Conservation (phyloP, 352 stramenopile genomes). For the Phytopythium vexans region DNA sequence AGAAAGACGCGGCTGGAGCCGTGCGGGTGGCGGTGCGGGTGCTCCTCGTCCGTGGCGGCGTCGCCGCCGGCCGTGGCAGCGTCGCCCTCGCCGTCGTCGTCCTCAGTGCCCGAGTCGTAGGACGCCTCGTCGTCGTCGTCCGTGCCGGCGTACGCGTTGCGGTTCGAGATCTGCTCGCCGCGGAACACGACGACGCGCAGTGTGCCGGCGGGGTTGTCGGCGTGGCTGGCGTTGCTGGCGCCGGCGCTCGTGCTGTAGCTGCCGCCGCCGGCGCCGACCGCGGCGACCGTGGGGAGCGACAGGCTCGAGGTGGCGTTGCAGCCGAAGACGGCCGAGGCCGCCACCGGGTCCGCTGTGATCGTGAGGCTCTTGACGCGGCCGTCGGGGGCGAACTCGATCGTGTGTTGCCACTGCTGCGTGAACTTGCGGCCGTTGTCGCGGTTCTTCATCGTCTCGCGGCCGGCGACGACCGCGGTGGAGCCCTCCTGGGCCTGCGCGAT, state of each 20-base stretch:
- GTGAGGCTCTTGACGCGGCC: constrained; percentile 86
- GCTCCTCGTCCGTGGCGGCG: constrained; percentile 1
- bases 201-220: constrained; percentile 74
- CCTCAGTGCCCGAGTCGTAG: constrained; percentile 37
- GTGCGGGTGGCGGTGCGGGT: neutral
- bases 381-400: constrained; percentile 84
- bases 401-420: constrained; percentile 89
- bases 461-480: constrained; percentile 77
- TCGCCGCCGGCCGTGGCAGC: constrained; percentile 7
- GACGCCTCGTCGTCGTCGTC: constrained; percentile 54
- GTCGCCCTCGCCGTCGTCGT: constrained; percentile 20
- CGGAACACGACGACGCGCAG: constrained; percentile 78
- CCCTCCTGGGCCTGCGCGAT: constrained; percentile 85
- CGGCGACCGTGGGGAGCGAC: constrained; percentile 71
- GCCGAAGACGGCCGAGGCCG: constrained; percentile 83
- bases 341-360: constrained; percentile 79
- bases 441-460: constrained; percentile 88
- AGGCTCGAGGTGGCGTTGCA: constrained; percentile 86
- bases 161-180: constrained; percentile 78
- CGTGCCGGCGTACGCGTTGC: constrained; percentile 23
- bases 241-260: constrained; percentile 73
- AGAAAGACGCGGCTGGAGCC: constrained; percentile 43
- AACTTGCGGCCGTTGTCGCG: constrained; percentile 86
- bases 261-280: constrained; percentile 72
- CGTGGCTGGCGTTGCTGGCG: constrained; percentile 61